These are phyloP conservation scores for Parmelia sp. DNA, from an alignment of 495 filamentous ascomycete genomes.

Conservation along the genomic window DNA sequence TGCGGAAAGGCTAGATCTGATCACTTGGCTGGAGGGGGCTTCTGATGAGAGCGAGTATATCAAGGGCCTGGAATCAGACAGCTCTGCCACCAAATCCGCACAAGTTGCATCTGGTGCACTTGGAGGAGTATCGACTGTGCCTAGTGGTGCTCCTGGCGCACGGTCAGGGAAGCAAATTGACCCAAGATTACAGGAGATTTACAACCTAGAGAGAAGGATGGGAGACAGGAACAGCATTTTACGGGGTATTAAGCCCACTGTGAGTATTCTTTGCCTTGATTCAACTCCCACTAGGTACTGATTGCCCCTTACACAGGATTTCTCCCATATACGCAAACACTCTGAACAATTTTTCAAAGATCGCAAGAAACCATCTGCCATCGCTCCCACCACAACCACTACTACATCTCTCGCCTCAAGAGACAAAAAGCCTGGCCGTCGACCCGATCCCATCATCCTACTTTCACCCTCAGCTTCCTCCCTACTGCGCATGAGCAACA, in stretches of 20 bases:
- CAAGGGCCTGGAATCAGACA: conserved; percentile 64
- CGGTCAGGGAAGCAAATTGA: conserved; percentile 59
- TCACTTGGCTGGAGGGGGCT: conserved; percentile 85
- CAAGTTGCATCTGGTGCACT: conserved; percentile 40
- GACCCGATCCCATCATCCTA: conserved; percentile 92
- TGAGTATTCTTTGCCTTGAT: conserved; percentile 38
- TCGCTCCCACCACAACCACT: conserved; percentile 33
- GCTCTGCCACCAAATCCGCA: conserved; percentile 36
- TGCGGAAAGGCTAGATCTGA: conserved; percentile 80
- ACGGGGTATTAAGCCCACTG: conserved; percentile 82
- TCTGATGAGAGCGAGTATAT: conserved; percentile 89
- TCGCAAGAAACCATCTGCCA: conserved; percentile 40
- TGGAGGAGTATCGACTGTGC: conserved; percentile 35
- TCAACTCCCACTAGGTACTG: neutral
- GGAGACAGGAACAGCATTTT: conserved; percentile 87
- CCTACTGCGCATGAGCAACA: conserved; percentile 94
- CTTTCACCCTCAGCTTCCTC: conserved; percentile 97
- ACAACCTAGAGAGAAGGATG: conserved; percentile 81
- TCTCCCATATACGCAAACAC: conserved; percentile 86
- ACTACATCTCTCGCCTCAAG: conserved; percentile 37
- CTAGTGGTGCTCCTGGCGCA: conserved; percentile 48
- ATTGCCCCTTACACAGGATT: conserved; percentile 59
- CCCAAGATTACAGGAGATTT: conserved; percentile 77
- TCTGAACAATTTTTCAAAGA: conserved; percentile 64
- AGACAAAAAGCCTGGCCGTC: conserved; percentile 49